Percentiles rank a stretch among this genome's conserved stretches.
phyloP scores from a whole-genome alignment of 1,284 basidiomycete genomes.

The Athelia psychrophila region DNA sequence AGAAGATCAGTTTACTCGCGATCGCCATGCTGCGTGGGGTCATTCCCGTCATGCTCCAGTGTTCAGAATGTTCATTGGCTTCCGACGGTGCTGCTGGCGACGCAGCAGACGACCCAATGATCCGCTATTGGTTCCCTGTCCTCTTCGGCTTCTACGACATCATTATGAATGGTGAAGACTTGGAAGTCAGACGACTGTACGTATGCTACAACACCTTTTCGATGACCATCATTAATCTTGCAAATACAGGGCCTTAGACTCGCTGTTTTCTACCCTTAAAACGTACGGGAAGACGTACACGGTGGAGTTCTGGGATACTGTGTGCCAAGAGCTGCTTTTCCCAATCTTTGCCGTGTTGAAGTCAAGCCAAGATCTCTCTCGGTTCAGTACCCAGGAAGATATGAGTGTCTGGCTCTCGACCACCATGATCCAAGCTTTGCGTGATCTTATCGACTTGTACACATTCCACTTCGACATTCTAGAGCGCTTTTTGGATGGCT shows the following conservation, averaged over 20 bases:
- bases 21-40: slow-evolving; percentile 95
- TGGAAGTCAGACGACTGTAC: slow-evolving; percentile 94
- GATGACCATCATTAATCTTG: slow-evolving; percentile 7
- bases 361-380: slow-evolving; percentile 85
- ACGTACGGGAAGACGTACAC: slow-evolving; percentile 86
- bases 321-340: slow-evolving; percentile 96
- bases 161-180: slow-evolving; percentile 99
- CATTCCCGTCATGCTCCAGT: slow-evolving; percentile 88
- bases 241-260: slow-evolving; percentile 81
- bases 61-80: slow-evolving; percentile 76
- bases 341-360: slow-evolving; percentile 98
- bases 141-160: slow-evolving; percentile 98
- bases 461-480: slow-evolving; percentile 95
- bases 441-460: slow-evolving; percentile 95
- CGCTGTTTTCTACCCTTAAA: slow-evolving; percentile 93
- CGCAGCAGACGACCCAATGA: slow-evolving; percentile 77
- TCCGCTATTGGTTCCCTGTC: slow-evolving; percentile 96
- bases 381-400: slow-evolving; percentile 96
- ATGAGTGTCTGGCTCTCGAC: slow-evolving; percentile 99
- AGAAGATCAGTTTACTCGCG: slow-evolving; percentile 95
- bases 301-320: slow-evolving; percentile 96
- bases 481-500: slow-evolving; percentile 86
- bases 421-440: slow-evolving; percentile 97
- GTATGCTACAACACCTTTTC: slow-evolving; percentile 27
- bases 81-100: slow-evolving; percentile 32